phyloP scores from a whole-genome alignment of 805 yeast genomes.

The Ogataea neopini region DNA sequence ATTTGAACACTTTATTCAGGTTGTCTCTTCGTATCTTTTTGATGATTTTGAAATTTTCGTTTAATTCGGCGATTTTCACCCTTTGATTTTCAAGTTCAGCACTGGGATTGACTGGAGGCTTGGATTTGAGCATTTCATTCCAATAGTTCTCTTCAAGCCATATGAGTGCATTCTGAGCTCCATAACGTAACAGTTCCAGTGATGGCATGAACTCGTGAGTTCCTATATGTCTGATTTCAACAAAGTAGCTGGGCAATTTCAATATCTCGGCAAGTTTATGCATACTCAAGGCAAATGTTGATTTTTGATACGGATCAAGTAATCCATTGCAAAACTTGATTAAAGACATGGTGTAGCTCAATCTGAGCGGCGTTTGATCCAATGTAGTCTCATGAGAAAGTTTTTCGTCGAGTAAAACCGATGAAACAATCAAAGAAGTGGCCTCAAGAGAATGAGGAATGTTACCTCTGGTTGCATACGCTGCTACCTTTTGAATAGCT shows the following conservation, averaged over 20 bases:
- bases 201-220: slow-evolving; percentile 88
- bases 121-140: slow-evolving; percentile 40
- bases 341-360: slow-evolving; percentile 70
- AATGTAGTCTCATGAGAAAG: slow-evolving; percentile 2
- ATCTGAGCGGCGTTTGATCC: slow-evolving; percentile 42
- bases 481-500: slow-evolving; percentile 54
- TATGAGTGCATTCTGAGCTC: slow-evolving; percentile 57
- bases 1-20: slow-evolving; percentile 39
- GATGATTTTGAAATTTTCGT: slow-evolving; percentile 44
- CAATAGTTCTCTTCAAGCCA: slow-evolving; percentile 83
- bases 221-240: slow-evolving; percentile 85
- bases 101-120: slow-evolving; percentile 23
- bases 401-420: slow-evolving; percentile 44
- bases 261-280: slow-evolving; percentile 69
- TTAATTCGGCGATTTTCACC: slow-evolving; percentile 23
- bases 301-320: slow-evolving; percentile 82
- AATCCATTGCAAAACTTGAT: slow-evolving; percentile 90
- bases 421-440: slow-evolving; percentile 59
- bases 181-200: slow-evolving; percentile 62
- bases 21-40: slow-evolving; percentile 52
- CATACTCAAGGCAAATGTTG: slow-evolving; percentile 75
- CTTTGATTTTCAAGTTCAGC: slow-evolving; percentile 22
- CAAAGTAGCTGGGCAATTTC: slow-evolving; percentile 76
- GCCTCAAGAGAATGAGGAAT: slow-evolving; percentile 73
- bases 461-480: slow-evolving; percentile 58